These are phyloP conservation scores for Picochlorum sp. DNA, from an alignment of 139 green algal genomes.

Conservation along the genomic window DNA sequence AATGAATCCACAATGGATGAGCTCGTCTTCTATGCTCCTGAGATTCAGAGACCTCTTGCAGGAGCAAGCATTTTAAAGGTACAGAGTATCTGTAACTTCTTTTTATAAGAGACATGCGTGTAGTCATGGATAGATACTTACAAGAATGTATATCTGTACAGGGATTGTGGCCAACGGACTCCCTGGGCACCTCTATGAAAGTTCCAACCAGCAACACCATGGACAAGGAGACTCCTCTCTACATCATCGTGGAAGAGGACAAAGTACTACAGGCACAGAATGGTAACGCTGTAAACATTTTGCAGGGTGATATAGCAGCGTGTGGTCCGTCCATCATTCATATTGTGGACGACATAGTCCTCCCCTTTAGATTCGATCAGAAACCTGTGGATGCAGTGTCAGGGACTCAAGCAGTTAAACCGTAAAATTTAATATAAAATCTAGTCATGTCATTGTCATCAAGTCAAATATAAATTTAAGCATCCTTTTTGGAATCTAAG, in stretches of 20 bases:
- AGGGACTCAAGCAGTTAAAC: constrained; percentile 6
- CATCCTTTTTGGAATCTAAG: too few relatives aligned
- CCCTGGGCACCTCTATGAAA: constrained; percentile 3
- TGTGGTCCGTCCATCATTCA: constrained; percentile 32
- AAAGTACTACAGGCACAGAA: constrained; percentile 20
- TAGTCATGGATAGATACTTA: too few relatives aligned
- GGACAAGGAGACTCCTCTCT: constrained; percentile 21
- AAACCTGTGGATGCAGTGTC: constrained; percentile 24
- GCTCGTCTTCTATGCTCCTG: constrained; percentile 12
- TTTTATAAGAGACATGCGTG: too few relatives aligned
- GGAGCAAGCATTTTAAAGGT: constrained; percentile 14
- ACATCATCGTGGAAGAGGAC: neutral
- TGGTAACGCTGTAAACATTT: constrained; percentile 14
- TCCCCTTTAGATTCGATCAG: constrained; percentile 33
- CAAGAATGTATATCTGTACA: too few relatives aligned
- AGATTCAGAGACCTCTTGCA: constrained; percentile 16
- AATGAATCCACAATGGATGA: constrained; percentile 12
- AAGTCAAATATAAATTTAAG: too few relatives aligned
- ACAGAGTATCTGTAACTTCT: too few relatives aligned
- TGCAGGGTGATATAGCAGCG: constrained; percentile 24
- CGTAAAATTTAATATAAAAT: neutral
- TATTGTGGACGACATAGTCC: constrained; percentile 29
- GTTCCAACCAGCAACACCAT: constrained; percentile 13
- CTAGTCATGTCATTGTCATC: neutral
- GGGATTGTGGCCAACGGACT: constrained; percentile 19